Conservation (phyloP, 371 early-diverging fungal species). For the Fennellomyces sp. region DNA sequence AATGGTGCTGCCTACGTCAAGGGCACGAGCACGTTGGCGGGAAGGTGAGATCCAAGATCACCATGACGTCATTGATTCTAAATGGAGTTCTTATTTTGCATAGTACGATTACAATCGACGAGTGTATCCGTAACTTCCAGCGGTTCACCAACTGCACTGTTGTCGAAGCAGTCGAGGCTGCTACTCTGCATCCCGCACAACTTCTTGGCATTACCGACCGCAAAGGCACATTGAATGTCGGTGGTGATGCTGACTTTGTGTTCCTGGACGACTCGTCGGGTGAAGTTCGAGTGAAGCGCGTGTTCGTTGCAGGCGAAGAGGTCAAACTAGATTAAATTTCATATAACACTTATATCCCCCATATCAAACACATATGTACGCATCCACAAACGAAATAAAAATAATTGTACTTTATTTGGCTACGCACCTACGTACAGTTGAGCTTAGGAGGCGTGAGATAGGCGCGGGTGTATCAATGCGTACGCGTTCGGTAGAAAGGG, state of each 20-base stretch:
- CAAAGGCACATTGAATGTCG: conserved; percentile 77
- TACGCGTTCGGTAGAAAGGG: no score
- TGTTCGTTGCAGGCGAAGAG: conserved; percentile 79
- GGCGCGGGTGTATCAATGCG: no score
- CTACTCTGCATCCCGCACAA: conserved; percentile 83
- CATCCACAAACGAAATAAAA: no score
- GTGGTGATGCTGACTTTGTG: conserved; percentile 84
- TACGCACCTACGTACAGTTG: no score
- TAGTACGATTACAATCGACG: conserved; percentile 72
- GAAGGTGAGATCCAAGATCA: conserved; percentile 45
- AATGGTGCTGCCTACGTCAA: conserved; percentile 76
- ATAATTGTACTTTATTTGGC: no score
- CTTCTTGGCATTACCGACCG: conserved; percentile 69
- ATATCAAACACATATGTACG: no score
- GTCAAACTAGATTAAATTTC: conserved; percentile 30
- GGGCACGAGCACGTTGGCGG: conserved; percentile 82
- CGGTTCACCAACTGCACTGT: conserved; percentile 77
- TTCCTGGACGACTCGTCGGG: conserved; percentile 63
- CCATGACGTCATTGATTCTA: not conserved
- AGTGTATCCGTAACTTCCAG: conserved; percentile 80
- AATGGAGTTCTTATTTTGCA: conserved; percentile 4
- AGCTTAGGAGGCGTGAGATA: no score
- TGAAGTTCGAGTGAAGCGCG: conserved; percentile 65
- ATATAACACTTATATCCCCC: not conserved
- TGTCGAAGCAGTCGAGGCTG: conserved; percentile 86